These are phyloP conservation scores for Eimeria maxima DNA, from an alignment of 169 alveolate genomes.

Conservation along the genomic window DNA sequence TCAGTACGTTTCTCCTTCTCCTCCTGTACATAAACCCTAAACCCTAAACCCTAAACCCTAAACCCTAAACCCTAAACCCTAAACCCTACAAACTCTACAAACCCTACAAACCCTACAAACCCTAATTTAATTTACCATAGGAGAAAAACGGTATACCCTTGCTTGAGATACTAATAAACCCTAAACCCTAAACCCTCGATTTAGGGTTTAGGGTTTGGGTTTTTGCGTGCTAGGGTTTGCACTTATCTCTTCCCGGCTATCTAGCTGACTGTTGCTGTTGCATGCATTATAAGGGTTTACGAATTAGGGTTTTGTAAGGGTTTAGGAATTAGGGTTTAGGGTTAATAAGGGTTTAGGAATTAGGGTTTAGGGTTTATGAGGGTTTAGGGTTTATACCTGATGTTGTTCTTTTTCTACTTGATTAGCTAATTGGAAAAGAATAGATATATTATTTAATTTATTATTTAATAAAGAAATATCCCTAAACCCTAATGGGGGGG, in stretches of 20 bases:
- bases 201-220: neutral
- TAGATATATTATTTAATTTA: neutral
- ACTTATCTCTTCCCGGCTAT: too few relatives aligned
- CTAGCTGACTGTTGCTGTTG: too few relatives aligned
- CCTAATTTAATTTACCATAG: too few relatives aligned
- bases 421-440: neutral
- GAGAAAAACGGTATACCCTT: too few relatives aligned
- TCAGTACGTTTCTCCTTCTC: neutral
- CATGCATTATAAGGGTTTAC: neutral
- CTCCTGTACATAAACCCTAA: neutral
- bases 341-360: neutral
- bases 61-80: conserved; percentile 18
- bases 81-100: too few relatives aligned
- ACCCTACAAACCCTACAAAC: too few relatives aligned
- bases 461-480: neutral
- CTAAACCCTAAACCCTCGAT: conserved; percentile 16
- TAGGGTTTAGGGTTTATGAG: conserved; percentile 28
- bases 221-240: neutral
- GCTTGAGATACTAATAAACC: too few relatives aligned
- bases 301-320: neutral
- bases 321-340: neutral
- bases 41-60: conserved; percentile 3
- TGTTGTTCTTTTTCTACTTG: neutral
- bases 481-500: neutral
- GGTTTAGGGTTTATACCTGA: neutral